Evolutionary conservation across 1,284 basidiomycete species (phyloP), one percentile per base, ranked within the genome.

Genomic region (Acaromyces ingoldii): DNA sequence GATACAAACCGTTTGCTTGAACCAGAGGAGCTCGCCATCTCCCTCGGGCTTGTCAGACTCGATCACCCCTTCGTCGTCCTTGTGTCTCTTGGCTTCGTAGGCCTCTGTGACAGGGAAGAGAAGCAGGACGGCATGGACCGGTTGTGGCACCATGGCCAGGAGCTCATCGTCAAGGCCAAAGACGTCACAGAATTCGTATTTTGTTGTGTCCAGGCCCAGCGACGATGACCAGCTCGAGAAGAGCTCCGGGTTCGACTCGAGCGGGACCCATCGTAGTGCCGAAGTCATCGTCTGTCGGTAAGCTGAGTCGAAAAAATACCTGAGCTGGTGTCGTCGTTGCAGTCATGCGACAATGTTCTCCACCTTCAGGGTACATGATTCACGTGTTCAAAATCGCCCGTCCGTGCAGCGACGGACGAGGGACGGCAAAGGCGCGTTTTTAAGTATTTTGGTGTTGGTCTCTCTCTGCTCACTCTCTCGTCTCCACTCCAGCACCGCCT

Each of bases 171-270:
- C 78, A 33, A 81, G 61, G 15, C 79, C 80, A 55, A 75, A 76
- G 30, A 81, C 77, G 63, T 81, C 80, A 50, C 77, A 71, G 66
- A 80, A 81, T 17, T 76, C 62, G 54, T 78, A 77, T n/a, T 62
- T 43, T 6, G 65, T 51, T 1, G 69, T 64, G 47, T 72, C 62
- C 26, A 75, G 50, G 31, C 72, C 72, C 49, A 75, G 62, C 11
- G 41, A 49, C 3, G 51, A 36, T 39, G 64, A 63, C 71, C 71
- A 75, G 28, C 37, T 22, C 34, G 40, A 28, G 56, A 74, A 75
- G 33, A 75, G 62, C 42, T 72, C 74, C 3, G 74, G 74, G 47
- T 76, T 74, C 25, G 73, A 69, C 47, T 76, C 74, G 34, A 76
- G 58, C 10, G 74, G 74, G 1, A 76, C 68, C 74, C 74, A 76